Conservation (phyloP, 768 basidiomycete genomes). For the Phaffia tasmanica region DNA sequence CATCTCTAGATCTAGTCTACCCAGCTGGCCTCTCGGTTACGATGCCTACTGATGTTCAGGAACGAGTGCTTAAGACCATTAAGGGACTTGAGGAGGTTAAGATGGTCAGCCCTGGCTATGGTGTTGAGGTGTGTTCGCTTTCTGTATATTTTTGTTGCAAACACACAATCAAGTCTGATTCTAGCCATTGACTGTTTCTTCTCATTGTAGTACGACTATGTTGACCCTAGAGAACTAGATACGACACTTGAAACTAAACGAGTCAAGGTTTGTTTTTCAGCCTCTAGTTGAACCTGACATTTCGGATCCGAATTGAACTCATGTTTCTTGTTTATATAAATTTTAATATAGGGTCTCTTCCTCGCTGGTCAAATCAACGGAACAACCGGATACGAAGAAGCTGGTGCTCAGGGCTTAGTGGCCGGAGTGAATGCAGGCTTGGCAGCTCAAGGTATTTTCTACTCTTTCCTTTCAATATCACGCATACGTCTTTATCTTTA, state of each 20-base stretch:
- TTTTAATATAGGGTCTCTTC: constrained; percentile 53
- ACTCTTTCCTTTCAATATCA: not conserved
- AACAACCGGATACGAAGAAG: constrained; percentile 92
- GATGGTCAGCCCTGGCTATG: constrained; percentile 76
- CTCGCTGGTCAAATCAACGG: constrained; percentile 86
- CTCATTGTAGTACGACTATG: constrained; percentile 58
- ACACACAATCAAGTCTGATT: not conserved
- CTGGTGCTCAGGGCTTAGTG: constrained; percentile 76
- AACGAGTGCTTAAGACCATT: constrained; percentile 69
- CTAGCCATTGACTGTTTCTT: constrained; percentile 31
- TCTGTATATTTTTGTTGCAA: not conserved
- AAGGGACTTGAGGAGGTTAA: constrained; percentile 73
- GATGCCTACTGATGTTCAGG: constrained; percentile 74
- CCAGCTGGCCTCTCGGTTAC: constrained; percentile 83
- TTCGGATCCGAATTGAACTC: not conserved
- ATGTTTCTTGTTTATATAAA: not conserved
- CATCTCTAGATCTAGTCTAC: constrained; percentile 60
- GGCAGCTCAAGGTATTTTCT: constrained; percentile 43
- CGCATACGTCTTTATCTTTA: not conserved
- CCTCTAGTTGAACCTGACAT: too few species aligned
- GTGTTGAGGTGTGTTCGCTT: constrained; percentile 42
- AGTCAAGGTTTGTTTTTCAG: constrained; percentile 46
- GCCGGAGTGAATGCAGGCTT: constrained; percentile 83
- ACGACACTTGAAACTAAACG: constrained; percentile 77
- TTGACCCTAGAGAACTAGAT: constrained; percentile 70